Conservation (phyloP, 805 yeast genomes). For the Barnettozyma sucrosica region DNA sequence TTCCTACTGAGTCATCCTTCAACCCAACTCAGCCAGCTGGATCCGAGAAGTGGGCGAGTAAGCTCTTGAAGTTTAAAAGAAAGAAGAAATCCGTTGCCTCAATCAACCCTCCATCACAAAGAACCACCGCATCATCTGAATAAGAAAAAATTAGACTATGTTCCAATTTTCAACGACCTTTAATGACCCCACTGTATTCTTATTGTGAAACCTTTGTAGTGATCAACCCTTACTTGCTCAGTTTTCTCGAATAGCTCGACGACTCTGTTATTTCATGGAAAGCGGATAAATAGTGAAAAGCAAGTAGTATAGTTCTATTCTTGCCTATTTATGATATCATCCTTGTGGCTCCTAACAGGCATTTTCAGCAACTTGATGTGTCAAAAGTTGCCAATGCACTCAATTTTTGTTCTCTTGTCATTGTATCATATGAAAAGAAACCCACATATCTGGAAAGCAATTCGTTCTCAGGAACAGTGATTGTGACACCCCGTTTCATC, state of each 20-base stretch:
- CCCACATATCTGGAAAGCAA: too few species aligned
- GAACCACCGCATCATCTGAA: background rate
- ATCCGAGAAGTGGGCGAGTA: conserved; percentile 10
- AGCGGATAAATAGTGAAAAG: too few species aligned
- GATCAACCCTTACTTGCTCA: too few species aligned
- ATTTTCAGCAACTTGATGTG: too few species aligned
- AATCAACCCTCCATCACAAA: background rate
- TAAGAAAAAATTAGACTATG: background rate
- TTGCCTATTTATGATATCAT: too few species aligned
- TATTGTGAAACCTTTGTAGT: background rate
- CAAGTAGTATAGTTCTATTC: too few species aligned
- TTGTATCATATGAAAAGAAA: too few species aligned
- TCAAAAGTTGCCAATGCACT: too few species aligned
- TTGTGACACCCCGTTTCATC: background rate
- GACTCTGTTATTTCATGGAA: too few species aligned
- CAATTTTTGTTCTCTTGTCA: too few species aligned
- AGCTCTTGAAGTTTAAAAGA: conserved; percentile 7
- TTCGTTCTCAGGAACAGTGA: background rate
- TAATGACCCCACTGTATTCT: background rate
- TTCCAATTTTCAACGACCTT: background rate
- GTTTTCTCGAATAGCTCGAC: too few species aligned
- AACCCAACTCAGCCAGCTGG: conserved; percentile 14
- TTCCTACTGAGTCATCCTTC: conserved; percentile 10
- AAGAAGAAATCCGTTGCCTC: conserved; percentile 5
- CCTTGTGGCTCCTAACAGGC: too few species aligned